A percentile compares a stretch with the other conserved stretches of the same genome.
These are phyloP conservation scores for Aspergillus sp. DNA, from an alignment of 2,329 filamentous ascomycete genomes.

Conservation along the genomic window DNA sequence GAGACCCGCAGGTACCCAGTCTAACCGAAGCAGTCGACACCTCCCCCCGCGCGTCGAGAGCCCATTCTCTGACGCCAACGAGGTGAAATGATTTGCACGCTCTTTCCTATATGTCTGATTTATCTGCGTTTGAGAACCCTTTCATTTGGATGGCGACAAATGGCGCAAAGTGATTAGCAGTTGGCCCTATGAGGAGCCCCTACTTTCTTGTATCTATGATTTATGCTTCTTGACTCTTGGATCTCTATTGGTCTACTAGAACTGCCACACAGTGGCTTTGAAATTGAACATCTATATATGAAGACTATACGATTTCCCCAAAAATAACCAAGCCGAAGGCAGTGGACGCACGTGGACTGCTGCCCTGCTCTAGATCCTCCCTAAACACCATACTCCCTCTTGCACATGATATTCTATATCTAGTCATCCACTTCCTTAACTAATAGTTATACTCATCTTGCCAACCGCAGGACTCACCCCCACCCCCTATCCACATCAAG, in stretches of 20 bases:
- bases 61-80: constrained; percentile 49
- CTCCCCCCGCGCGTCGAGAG: constrained; percentile 38
- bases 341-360: too few relatives aligned
- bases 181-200: not conserved
- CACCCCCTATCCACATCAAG: too few relatives aligned
- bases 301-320: too few relatives aligned
- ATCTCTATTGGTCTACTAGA: not conserved
- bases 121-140: constrained; percentile 3
- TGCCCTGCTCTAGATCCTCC: too few relatives aligned
- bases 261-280: not conserved
- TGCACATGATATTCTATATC: too few relatives aligned
- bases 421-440: too few relatives aligned
- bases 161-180: constrained; percentile 14
- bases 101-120: constrained; percentile 12
- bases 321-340: too few relatives aligned
- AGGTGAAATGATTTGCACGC: constrained; percentile 37
- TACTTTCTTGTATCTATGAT: constrained; percentile 10
- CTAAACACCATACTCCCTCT: too few relatives aligned
- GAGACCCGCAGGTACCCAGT: constrained; percentile 25
- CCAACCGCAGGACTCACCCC: too few relatives aligned
- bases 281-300: not conserved
- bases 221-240: constrained; percentile 5
- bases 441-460: too few relatives aligned
- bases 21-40: constrained; percentile 35
- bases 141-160: constrained; percentile 5